A percentile compares a stretch with the other conserved stretches of the same genome.
phyloP scores from a whole-genome alignment of 208 protist species.

The Leishmania amazonensis region DNA sequence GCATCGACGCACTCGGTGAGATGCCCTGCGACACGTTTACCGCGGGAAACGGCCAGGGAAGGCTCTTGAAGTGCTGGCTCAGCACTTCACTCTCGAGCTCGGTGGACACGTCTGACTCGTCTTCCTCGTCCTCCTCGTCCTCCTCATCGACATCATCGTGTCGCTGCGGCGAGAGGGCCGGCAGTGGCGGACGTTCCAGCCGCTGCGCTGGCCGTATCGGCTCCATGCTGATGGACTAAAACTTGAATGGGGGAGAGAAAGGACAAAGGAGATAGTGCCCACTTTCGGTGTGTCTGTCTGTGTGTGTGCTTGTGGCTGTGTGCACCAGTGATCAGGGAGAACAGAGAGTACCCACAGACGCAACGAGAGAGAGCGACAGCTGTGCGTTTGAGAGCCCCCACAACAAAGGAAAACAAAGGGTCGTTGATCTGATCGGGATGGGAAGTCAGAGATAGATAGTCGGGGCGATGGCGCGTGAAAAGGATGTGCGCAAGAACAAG shows the following conservation, averaged over 20 bases:
- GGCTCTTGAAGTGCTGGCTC: slow-evolving; percentile 20
- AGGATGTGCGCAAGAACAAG: neutral
- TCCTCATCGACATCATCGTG: slow-evolving; percentile 13
- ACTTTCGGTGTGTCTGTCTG: neutral
- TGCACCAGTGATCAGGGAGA: neutral
- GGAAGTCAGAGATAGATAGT: no score
- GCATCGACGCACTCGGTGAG: slow-evolving; percentile 5
- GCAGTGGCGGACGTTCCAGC: slow-evolving; percentile 19
- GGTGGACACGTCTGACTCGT: slow-evolving; percentile 19
- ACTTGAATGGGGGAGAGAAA: neutral
- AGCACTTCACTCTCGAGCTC: slow-evolving; percentile 18
- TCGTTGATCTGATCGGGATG: neutral
- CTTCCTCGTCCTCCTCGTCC: slow-evolving; percentile 17
- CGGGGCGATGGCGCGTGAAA: neutral
- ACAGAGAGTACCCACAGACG: neutral
- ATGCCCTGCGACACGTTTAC: slow-evolving; percentile 4
- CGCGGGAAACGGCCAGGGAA: slow-evolving; percentile 22
- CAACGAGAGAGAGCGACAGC: neutral
- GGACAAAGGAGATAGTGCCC: neutral
- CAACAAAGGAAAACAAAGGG: neutral
- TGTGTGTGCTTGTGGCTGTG: neutral
- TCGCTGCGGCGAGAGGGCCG: neutral
- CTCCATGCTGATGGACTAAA: slow-evolving; percentile 14
- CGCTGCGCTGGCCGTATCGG: slow-evolving; percentile 27
- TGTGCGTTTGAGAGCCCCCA: no score